A percentile compares a stretch with the other conserved stretches of the same genome.
phyloP scores from a whole-genome alignment of 257 asterid genomes.

The Jacaranda mimosifolia region DNA sequence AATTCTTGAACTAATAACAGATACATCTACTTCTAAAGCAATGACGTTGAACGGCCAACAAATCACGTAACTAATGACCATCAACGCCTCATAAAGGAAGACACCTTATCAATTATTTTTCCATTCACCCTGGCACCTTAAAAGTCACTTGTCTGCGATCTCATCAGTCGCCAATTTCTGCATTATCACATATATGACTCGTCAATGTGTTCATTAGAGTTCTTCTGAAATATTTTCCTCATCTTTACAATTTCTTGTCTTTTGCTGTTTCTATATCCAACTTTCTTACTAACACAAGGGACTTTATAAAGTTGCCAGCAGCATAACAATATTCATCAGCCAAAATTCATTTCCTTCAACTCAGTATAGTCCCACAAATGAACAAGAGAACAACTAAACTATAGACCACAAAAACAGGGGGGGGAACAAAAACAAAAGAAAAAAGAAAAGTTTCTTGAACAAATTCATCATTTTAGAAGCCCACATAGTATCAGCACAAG shows the following conservation, averaged over 20 bases:
- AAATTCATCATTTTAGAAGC: constrained; percentile 2
- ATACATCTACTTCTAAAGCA: not conserved
- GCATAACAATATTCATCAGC: constrained; percentile 26
- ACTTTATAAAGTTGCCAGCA: constrained; percentile 2
- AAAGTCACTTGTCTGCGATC: not conserved
- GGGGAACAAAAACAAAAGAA: not conserved
- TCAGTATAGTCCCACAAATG: constrained; percentile 1
- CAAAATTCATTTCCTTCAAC: constrained; percentile 13
- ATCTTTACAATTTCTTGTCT: constrained; percentile 6
- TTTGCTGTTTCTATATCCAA: constrained; percentile 24
- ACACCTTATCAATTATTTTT: not conserved
- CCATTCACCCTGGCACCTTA: not conserved
- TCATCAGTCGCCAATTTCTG: not conserved
- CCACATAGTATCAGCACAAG: not conserved
- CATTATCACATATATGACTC: not conserved
- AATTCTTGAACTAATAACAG: not conserved
- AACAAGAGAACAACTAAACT: not conserved
- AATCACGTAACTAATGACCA: constrained; percentile 7
- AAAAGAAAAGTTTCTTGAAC: not conserved
- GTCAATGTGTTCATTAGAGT: not conserved
- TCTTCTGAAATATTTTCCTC: not conserved
- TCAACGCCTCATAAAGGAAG: not conserved
- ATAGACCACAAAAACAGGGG: not conserved
- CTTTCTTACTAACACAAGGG: not conserved
- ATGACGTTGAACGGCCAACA: not conserved